Base-by-base conservation (phyloP, 352 stramenopile genomes). In the Phytopythium vexans region DNA sequence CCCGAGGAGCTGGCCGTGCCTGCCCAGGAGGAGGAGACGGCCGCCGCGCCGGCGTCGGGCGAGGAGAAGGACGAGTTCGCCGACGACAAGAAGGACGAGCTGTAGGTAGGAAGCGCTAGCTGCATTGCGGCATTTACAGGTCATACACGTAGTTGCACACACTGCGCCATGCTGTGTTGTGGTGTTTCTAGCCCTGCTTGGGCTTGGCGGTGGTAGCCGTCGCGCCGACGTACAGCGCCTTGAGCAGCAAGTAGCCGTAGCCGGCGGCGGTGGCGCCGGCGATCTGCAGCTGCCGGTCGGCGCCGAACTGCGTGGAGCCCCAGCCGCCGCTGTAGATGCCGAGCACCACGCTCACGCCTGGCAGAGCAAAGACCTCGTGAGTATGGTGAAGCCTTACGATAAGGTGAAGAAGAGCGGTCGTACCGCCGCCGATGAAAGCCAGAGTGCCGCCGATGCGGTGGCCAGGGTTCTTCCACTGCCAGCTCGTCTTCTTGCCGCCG, bases 401-500 rank as follows among this genome's bases (percentile, higher is more conserved):
- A 47, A 10, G 12, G 3, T n/a, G 8, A 48, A 12, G 8, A 31
- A 27, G 33, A 10, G 8, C 9, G 21, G 35, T 63, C 49, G 34
- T 21, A 66, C 77, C 77, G 54, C 68, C 70, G 14, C 68, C 60
- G n/a, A 84, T 12, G 52, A 86, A 82, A 37, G 73, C 69, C 44
- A 89, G 39, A 5, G 66, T 72, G 39, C 79, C 79, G 16, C 73
- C 66, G 37, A 83, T 74, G 44, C 76, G 79, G 60, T 89, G 79
- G 31, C 68, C 66, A 8, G 70, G 67, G 60, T 89, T 83, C 60
- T 81, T 84, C 79, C 79, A 89, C 40, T 82, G 76, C 74, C 74
- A 89, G 60, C 69, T 79, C 16, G 64, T 72, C 61, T 82, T 86
- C 67, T 77, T 85, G 33, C 76, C 70, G 1, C 64, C 57, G 58